Conservation (phyloP, 148 eudicot species). For the Nyssa sinensis region DNA sequence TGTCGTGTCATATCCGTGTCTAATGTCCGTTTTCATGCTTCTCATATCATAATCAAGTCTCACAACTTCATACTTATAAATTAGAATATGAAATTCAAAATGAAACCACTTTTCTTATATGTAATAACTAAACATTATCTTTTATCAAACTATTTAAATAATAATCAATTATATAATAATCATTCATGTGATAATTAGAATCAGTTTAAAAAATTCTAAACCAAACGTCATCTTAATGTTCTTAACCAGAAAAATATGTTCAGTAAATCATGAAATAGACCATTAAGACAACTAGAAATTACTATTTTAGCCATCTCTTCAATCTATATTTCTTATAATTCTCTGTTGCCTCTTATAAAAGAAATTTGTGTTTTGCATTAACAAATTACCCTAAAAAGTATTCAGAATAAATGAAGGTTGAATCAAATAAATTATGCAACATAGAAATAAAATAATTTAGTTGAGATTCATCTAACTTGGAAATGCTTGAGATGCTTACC, state of each 20-base stretch:
- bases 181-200: no score
- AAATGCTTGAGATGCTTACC: constrained; percentile 37
- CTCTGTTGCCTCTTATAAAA: neutral
- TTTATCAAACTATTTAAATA: no score
- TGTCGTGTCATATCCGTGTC: no score
- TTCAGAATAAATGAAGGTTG: neutral
- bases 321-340: neutral
- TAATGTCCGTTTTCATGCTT: no score
- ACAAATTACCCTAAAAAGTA: neutral
- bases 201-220: no score
- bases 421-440: neutral
- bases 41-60: no score
- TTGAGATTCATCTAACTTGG: neutral
- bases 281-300: neutral
- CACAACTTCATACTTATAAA: no score
- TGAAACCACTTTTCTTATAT: no score
- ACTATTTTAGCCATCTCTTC: neutral
- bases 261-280: neutral
- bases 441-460: neutral
- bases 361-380: neutral
- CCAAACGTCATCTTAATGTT: no score
- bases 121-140: no score
- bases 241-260: neutral
- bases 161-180: no score
- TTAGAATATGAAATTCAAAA: no score